phyloP scores from a whole-genome alignment of 106 monocot species.

The Dendrobium huoshanense region DNA sequence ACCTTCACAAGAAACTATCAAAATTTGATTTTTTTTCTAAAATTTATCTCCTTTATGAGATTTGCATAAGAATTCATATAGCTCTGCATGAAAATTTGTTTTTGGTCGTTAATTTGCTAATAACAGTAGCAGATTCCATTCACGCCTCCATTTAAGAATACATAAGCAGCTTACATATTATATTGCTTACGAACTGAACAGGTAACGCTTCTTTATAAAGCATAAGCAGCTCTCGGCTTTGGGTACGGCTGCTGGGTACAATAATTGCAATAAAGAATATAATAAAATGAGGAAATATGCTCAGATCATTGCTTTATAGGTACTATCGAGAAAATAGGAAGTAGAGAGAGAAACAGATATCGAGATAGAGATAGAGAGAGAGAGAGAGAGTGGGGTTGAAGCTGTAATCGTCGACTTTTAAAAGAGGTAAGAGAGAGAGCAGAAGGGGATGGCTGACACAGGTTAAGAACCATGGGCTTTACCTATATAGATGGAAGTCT shows the following conservation, averaged over 20 bases:
- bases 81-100: no score
- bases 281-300: background rate
- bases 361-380: background rate
- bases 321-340: background rate
- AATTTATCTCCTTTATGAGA: no score
- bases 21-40: no score
- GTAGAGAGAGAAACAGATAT: background rate
- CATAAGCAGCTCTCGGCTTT: background rate
- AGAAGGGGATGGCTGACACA: background rate
- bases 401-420: background rate
- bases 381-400: background rate
- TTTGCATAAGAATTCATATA: no score
- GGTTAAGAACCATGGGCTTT: background rate
- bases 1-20: background rate
- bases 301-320: background rate
- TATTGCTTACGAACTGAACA: no score
- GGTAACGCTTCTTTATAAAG: background rate
- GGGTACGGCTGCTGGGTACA: background rate
- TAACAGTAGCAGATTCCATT: background rate
- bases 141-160: background rate
- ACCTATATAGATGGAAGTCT: background rate
- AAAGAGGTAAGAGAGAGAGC: background rate
- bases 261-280: conserved; percentile 2
- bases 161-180: background rate
- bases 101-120: background rate